Conservation (phyloP, 2,329 filamentous ascomycete genomes). For the Curvularia spicifera region DNA sequence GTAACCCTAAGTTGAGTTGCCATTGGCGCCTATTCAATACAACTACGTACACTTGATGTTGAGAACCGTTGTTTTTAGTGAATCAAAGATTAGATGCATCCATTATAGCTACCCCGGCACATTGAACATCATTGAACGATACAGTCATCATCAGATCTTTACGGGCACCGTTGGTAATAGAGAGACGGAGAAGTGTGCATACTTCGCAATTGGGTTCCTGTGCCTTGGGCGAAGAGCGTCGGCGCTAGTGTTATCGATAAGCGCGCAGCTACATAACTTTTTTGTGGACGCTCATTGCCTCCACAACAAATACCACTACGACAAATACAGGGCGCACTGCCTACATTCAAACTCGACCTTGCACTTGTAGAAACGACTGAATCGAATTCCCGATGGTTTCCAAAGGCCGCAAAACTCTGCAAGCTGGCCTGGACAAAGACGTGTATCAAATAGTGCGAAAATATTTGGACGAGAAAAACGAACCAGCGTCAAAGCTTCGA, state of each 20-base stretch:
- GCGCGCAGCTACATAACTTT: constrained; percentile 22
- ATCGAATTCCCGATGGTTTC: constrained; percentile 30
- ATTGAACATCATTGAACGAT: too few species aligned
- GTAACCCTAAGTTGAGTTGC: too few species aligned
- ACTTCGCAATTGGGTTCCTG: constrained; percentile 13
- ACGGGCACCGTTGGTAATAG: too few species aligned
- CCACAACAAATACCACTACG: too few species aligned
- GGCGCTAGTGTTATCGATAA: constrained; percentile 37
- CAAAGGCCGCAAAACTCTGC: constrained; percentile 41
- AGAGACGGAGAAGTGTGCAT: constrained; percentile 17
- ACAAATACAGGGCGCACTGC: neutral
- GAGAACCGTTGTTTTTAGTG: too few species aligned
- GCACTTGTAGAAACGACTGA: neutral
- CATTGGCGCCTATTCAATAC: too few species aligned
- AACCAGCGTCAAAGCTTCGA: constrained; percentile 58
- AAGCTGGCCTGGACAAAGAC: constrained; percentile 54
- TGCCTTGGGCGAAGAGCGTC: constrained; percentile 33
- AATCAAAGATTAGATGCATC: too few species aligned
- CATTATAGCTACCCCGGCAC: too few species aligned
- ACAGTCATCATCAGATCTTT: too few species aligned
- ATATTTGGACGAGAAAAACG: constrained; percentile 69
- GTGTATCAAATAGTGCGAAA: constrained; percentile 81
- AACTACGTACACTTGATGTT: too few species aligned
- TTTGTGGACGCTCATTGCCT: constrained; percentile 23
- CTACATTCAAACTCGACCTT: neutral